Evolutionary conservation across 73 alveolate species (phyloP).

Genomic region (Paramecium sonneborni): DNA sequence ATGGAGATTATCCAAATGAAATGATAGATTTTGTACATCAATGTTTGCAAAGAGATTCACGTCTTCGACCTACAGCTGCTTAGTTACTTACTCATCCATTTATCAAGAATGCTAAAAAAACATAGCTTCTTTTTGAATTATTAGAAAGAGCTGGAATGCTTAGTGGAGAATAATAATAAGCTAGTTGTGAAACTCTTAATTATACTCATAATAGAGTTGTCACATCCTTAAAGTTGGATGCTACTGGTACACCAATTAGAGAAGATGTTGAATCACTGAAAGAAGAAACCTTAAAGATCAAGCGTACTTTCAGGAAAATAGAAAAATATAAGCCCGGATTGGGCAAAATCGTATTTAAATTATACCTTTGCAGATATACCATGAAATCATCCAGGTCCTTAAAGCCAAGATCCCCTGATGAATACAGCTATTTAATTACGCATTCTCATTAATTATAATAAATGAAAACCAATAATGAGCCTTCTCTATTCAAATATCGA

Average conservation of each 20-base stretch:
- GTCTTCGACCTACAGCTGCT: neutral
- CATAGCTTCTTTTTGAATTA: neutral
- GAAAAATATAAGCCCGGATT: slow-evolving; percentile 59
- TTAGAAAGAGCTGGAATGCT: neutral
- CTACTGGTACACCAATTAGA: neutral
- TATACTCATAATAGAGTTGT: slow-evolving; percentile 42
- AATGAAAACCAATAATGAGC: neutral
- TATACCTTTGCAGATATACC: slow-evolving; percentile 26
- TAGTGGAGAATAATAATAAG: slow-evolving; percentile 8
- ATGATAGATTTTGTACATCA: slow-evolving; percentile 32
- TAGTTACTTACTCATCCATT: slow-evolving; percentile 27
- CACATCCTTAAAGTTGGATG: neutral
- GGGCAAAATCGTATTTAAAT: slow-evolving; percentile 23
- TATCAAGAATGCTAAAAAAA: neutral
- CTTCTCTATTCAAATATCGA: slow-evolving; percentile 8
- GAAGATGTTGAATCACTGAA: neutral
- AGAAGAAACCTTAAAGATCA: slow-evolving; percentile 12
- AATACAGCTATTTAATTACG: neutral
- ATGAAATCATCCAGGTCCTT: slow-evolving; percentile 41
- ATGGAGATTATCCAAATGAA: slow-evolving; percentile 28
- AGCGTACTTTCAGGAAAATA: slow-evolving; percentile 18
- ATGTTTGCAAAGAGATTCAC: slow-evolving; percentile 1
- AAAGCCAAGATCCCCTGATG: slow-evolving; percentile 11
- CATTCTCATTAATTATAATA: slow-evolving; percentile 32
- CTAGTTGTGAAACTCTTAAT: neutral